phyloP scores from a whole-genome alignment of 225 moss, liverwort and hornwort species.

The Takakia lepidozioides region DNA sequence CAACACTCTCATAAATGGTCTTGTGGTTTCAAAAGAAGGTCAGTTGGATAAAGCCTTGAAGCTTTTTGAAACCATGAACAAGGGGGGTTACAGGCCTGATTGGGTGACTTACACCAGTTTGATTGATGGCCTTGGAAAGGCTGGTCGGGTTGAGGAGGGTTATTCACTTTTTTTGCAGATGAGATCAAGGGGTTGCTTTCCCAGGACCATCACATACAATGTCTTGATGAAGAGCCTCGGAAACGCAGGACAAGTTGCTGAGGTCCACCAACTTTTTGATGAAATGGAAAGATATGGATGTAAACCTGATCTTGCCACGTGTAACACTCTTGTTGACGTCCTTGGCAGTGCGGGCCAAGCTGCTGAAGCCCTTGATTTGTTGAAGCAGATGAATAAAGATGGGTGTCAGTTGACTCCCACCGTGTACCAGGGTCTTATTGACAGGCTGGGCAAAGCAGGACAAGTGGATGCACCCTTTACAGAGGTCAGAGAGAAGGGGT shows the following conservation, averaged over 20 bases:
- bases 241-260: too few species aligned
- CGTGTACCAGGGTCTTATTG: too few species aligned
- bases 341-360: constrained; percentile 30
- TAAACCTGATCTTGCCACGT: constrained; percentile 43
- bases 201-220: too few species aligned
- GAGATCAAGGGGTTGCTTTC: too few species aligned
- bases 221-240: too few species aligned
- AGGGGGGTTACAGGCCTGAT: constrained; percentile 16
- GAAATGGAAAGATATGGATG: constrained; percentile 42
- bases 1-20: constrained; percentile 24
- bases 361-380: constrained; percentile 32
- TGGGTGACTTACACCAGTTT: constrained; percentile 24
- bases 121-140: constrained; percentile 31
- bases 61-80: constrained; percentile 27
- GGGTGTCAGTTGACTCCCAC: too few species aligned
- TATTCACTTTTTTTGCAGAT: too few species aligned
- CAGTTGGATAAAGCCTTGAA: constrained; percentile 10
- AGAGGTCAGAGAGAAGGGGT: too few species aligned
- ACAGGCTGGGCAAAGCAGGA: too few species aligned
- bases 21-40: constrained; percentile 29
- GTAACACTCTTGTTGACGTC: constrained; percentile 42
- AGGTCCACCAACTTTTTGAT: constrained; percentile 26
- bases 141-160: constrained; percentile 28
- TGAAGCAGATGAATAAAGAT: constrained; percentile 31
- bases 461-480: too few species aligned